Evolutionary conservation across 192 early-diverging fungal genomes (phyloP).

Genomic region (Helicostylum pulchrum): DNA sequence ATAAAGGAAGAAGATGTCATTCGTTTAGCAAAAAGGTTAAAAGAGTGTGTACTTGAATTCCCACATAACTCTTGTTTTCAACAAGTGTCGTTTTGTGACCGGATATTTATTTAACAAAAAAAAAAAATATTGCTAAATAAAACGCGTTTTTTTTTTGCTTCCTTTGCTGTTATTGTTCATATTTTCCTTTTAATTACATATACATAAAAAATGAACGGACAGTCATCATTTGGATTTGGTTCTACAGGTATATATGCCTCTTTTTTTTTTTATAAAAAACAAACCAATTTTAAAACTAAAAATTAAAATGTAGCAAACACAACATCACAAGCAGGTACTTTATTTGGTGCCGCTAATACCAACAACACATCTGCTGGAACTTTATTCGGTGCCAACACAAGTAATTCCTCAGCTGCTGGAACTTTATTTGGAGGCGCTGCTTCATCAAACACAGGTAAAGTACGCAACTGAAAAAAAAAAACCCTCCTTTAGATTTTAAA

Average conservation of each 20-base stretch:
- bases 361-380: background rate
- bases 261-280: too few relatives aligned
- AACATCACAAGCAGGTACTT: constrained; percentile 7
- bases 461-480: background rate
- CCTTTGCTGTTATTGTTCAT: too few relatives aligned
- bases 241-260: constrained; percentile 6
- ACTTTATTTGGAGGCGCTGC: constrained; percentile 15
- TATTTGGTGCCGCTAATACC: constrained; percentile 11
- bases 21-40: background rate
- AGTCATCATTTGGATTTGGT: constrained; percentile 9
- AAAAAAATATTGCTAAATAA: too few relatives aligned
- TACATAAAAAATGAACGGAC: background rate
- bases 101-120: background rate
- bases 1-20: constrained; percentile 32
- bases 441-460: background rate
- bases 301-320: too few relatives aligned
- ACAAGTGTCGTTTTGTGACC: background rate
- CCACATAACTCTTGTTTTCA: background rate
- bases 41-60: background rate
- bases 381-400: constrained; percentile 12
- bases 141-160: too few relatives aligned
- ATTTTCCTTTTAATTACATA: background rate
- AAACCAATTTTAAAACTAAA: background rate
- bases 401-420: constrained; percentile 2
- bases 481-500: background rate